Evolutionary conservation across 2,329 filamentous ascomycete species (phyloP).

Genomic region (Diplocarpon mali): DNA sequence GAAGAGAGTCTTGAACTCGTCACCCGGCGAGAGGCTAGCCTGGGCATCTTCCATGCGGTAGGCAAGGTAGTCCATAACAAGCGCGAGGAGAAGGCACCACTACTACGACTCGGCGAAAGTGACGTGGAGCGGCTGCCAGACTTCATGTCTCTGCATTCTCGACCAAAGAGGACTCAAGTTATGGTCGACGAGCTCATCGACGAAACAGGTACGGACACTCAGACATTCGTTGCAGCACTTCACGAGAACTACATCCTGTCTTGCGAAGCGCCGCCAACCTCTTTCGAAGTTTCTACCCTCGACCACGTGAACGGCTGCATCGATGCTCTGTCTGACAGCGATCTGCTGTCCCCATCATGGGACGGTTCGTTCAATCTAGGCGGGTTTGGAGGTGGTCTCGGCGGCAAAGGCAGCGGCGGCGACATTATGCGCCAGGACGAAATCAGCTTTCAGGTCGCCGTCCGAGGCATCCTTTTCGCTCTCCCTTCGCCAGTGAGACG

Average conservation of each 20-base stretch:
- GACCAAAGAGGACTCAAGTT: constrained; percentile 54
- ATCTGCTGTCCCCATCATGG: constrained; percentile 68
- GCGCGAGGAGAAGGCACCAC: constrained; percentile 45
- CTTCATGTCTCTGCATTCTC: constrained; percentile 45
- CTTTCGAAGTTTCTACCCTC: constrained; percentile 48
- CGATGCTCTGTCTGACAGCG: constrained; percentile 75
- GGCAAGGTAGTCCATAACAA: constrained; percentile 98
- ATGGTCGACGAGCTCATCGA: constrained; percentile 70
- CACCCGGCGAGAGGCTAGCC: constrained; percentile 74
- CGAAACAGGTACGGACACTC: constrained; percentile 83
- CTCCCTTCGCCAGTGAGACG: constrained; percentile 78
- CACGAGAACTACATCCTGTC: constrained; percentile 92
- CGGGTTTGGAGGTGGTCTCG: constrained; percentile 37
- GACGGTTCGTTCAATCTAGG: constrained; percentile 55
- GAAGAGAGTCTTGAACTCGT: constrained; percentile 69
- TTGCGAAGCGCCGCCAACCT: constrained; percentile 49
- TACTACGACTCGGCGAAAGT: constrained; percentile 28
- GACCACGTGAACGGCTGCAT: constrained; percentile 79
- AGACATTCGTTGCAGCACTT: constrained; percentile 79
- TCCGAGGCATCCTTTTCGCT: constrained; percentile 74
- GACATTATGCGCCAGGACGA: constrained; percentile 85
- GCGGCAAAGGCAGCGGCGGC: constrained; percentile 44
- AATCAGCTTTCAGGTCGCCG: constrained; percentile 83
- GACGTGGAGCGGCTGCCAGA: constrained; percentile 45
- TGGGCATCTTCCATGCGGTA: constrained; percentile 93